phyloP scores from a whole-genome alignment of 306 rosid species.

The Medicago lupulina region DNA sequence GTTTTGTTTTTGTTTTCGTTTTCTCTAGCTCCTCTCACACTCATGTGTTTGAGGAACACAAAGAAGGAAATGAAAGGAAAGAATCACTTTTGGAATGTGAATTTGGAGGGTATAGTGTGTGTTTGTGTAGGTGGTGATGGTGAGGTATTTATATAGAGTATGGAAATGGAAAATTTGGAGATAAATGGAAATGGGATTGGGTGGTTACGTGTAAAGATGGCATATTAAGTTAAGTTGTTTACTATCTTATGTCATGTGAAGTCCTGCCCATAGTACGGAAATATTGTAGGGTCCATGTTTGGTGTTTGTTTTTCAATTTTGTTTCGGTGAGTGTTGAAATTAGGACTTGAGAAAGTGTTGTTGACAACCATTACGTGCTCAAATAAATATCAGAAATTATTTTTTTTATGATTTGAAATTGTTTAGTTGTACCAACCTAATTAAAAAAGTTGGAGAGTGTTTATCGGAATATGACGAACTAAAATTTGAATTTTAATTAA shows the following conservation, averaged over 20 bases:
- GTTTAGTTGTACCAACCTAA: too few relatives aligned
- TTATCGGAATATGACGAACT: too few relatives aligned
- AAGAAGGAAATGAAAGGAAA: neutral
- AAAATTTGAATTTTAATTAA: too few relatives aligned
- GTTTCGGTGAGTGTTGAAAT: neutral
- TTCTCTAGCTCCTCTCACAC: conserved; percentile 33
- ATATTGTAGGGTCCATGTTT: conserved; percentile 36
- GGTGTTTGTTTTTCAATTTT: conserved; percentile 5
- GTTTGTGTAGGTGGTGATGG: too few relatives aligned
- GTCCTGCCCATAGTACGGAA: conserved; percentile 65
- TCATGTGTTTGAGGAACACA: conserved; percentile 46
- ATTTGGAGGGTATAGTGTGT: neutral
- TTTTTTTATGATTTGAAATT: neutral
- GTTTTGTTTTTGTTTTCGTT: neutral
- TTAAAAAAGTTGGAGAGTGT: too few relatives aligned
- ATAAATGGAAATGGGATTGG: conserved; percentile 19
- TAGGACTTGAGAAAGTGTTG: neutral
- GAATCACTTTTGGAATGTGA: neutral
- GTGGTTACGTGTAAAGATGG: conserved; percentile 41
- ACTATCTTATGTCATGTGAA: conserved; percentile 17
- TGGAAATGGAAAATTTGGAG: conserved; percentile 23
- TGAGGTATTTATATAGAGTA: conserved; percentile 1
- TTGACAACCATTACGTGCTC: conserved; percentile 33
- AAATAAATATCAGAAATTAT: neutral
- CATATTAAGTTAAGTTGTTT: conserved; percentile 14